Base-by-base conservation (phyloP, 2,329 filamentous ascomycete species). In the Paecilomyces niveus region DNA sequence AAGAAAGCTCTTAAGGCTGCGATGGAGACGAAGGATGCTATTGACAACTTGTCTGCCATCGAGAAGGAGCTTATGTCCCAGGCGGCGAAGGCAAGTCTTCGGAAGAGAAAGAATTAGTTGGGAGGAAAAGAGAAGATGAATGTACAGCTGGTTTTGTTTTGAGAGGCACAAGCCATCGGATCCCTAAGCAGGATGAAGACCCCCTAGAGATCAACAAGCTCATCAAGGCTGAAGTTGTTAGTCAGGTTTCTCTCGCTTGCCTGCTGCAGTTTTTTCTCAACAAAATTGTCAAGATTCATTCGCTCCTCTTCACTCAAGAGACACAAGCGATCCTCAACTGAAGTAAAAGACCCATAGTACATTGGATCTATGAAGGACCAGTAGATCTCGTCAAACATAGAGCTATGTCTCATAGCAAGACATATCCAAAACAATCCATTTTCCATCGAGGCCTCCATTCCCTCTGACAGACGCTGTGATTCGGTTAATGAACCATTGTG, bases 301-400 rank as follows among this genome's bases (percentile, higher is more conserved):
- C 59, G 58, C 54, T 71, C 66, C 54, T 70, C 68, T 18, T 50
- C 56, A 54, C 61, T 67, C 21, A 71, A 54, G 10, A 67, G 54
- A 39, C 35, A 11, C 29, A 65, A 3, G 39, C 66, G 61, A 56
- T 68, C 65, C 49, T 69, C 61, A 32, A 66, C 59, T 8, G 63
- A 63, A 18, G 62, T 64, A 50, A 67, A 68, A n/a, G 57, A 55
- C 31, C 68, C 68, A 58, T 64, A 67, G 55, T 66, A 65, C 54
- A 54, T 63, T 53, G 50, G 55, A 61, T 72, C 65, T 53, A 72
- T 64, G 26, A 67, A 67, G 29, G 58, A 55, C 67, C 66, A 71
- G 56, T 70, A 71, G 51, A 70, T 67, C 33, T 68, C 65, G 63
- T 71, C 68, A 59, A 70, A 69, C 58, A 65, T 60, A 57, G 63